Base-by-base conservation (phyloP, 805 yeast genomes). In the Saccharomycopsis javanensis region DNA sequence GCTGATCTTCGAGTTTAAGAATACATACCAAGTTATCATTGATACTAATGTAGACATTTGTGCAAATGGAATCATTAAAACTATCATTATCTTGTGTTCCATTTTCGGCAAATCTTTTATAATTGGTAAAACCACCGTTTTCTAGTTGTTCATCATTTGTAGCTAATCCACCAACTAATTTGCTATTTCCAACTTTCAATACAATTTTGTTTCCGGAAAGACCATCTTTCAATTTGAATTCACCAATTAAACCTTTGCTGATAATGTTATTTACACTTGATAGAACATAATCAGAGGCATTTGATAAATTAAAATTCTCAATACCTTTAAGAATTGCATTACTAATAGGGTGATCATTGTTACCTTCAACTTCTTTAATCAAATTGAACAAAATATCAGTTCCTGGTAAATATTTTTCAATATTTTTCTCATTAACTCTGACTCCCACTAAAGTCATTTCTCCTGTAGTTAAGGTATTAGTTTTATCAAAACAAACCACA, bases 391-490 rank as follows among this genome's bases (percentile, higher is more conserved):
- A 30, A 5, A 51, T 15, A 23, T 42, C 48, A 20, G 48, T 11
- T 42, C 48, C 25, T 20, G 48, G 48, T 3, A 42, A 42, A 7
- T 20, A 20, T 15, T 42, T 20, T n/a, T 42, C 28, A 20, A 42
- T 42, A 8, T 42, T 18, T 42, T 28, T 42, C 13, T 42, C 48
- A 23, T 42, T 13, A 58, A n/a, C 57, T 18, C 59, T 50, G 34
- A 58, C 50, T 2, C 55, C 63, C 23, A 66, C 64, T 1, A 79
- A 79, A 2, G 65, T 70, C 94, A 94, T 86, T 48, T 79, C 73
- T 13, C 99, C 99, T 0, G 85, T 74, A 0, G 99, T 95, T 50
- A 94, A 74, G 0, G 99, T 94, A 2, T 99, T 99, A 0, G 99
- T 94, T 70, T 94, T 94, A 71, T 94, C 99, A 68, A 94, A 92